Base-by-base conservation (phyloP, 1,284 basidiomycete genomes). In the Wallemia ichthyophaga region DNA sequence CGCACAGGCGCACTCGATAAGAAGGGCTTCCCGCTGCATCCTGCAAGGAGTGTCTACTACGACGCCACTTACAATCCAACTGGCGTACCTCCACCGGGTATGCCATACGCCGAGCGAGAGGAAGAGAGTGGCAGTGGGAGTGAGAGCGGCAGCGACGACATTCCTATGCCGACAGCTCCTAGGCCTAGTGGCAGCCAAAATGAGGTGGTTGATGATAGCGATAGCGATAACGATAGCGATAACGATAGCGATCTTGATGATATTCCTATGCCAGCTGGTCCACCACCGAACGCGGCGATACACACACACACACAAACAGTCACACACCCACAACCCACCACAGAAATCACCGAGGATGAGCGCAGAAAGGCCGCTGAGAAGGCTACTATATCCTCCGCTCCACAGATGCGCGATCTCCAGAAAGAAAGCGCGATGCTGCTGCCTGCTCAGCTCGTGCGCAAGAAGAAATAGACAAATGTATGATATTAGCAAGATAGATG, bases 1-100 rank as follows among this genome's bases (percentile, higher is more conserved):
- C 25, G 59, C 25, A 37, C 60, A 23, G 37, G 25, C 26, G 19
- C 61, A n/a, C 27, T 63, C 33, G 58, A 58, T 48, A 37, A 59
- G 61, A 58, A 33, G 15, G 61, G 27, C 26, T 21, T 23, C 25
- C 25, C 60, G 58, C 9, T 57, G 57, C 19, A 60, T 64, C 56
- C 63, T 62, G 25, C 57, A 2, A 31, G 68, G 62, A 69, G 68
- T 56, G 59, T 70, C 25, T 70, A 71, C 62, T 71, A 68, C 58
- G 68, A 71, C 55, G 62, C 68, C 11, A 64, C 68, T 31, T 71
- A 68, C 63, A 71, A 71, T 58, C 70, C 70, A 1, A 69, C 65
- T 58, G 70, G 70, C 3, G 69, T 66, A 5, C 69, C 70, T 21
- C 70, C 70, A 2, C 70, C 70, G 1, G 70, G 70, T 5, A 67